Evolutionary conservation across 2,329 filamentous ascomycete genomes (phyloP), one percentile per base, ranked within the genome.

Genomic region (Diaporthe ilicicola): DNA sequence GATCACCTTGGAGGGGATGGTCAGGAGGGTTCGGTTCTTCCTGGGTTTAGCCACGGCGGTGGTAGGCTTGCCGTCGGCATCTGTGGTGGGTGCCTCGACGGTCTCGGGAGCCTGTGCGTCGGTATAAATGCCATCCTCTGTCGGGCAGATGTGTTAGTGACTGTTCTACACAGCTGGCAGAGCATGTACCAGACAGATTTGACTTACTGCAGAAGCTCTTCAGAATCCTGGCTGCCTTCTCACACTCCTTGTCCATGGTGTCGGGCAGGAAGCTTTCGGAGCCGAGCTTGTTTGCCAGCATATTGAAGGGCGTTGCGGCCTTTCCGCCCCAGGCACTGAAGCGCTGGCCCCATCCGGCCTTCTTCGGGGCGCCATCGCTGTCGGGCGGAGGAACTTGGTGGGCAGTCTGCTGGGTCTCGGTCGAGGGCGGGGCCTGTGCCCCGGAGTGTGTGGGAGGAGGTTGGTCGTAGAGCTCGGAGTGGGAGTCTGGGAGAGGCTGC

Each of bases 141-240:
- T n/a, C 39, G 66, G n/a, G 4, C 39, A 48, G 72, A 56, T 48
- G 67, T 71, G 74, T 80, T 70, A 79, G 55, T 56, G 17, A 19
- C 29, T 37, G 7, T 50, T 55, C 19, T 6, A 8, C n/a, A 6
- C 12, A 22, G 5, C 42, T 24, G n/a, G 12, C 15, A 9, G n/a
- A 13, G 9, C 54, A 2, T 12, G 9, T 12, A n/a, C n/a, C n/a
- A 34, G 1, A 4, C 6, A 12, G 22, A 10, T 39, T 27, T 22
- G 9, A 80, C 90, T 77, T 85, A 93, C 91, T 96, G 85, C 94
- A 97, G 81, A 98, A 98, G 74, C 91, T 93, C 78, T 89, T 89
- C 32, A 97, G 80, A 59, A 97, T 97, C 15, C 93, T 86, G 42
- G 94, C 94, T 0, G 94, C 94, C 84, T 97, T 97, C 81, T 97